Conservation (phyloP, 176 grass and related monocot species). For the Hyparrhenia diplandra region DNA sequence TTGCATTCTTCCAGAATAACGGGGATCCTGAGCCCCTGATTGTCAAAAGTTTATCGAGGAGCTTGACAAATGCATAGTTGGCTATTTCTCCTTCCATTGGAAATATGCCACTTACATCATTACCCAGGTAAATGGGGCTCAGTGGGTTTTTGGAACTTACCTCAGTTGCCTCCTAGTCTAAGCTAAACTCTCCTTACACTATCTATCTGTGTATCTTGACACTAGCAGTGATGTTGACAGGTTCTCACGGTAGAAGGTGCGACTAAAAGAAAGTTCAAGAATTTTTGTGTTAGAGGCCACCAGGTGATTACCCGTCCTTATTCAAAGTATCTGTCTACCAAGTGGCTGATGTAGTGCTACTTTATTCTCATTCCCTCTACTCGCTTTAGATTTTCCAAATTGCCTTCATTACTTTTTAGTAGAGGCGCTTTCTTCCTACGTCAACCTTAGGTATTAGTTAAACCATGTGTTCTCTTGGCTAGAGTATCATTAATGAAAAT, state of each 20-base stretch:
- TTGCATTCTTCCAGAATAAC: conserved; percentile 60
- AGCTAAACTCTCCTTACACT: neutral
- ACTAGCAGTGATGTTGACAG: conserved; percentile 38
- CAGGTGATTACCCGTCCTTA: conserved; percentile 36
- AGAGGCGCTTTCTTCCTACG: neutral
- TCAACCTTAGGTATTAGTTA: neutral
- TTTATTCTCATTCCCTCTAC: neutral
- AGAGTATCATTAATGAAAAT: neutral
- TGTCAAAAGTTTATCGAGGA: conserved; percentile 76
- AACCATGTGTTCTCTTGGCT: conserved; percentile 14
- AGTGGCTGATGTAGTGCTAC: neutral
- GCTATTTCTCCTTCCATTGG: conserved; percentile 96
- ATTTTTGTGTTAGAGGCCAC: conserved; percentile 87
- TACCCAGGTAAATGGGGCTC: conserved; percentile 47
- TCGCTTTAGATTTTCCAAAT: neutral
- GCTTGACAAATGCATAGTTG: conserved; percentile 80
- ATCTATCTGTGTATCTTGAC: conserved; percentile 33
- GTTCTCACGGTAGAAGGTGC: conserved; percentile 57
- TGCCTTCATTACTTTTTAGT: neutral
- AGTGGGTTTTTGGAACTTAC: neutral
- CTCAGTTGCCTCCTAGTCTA: neutral
- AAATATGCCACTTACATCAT: conserved; percentile 65
- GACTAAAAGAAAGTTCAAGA: conserved; percentile 70
- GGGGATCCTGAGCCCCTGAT: conserved; percentile 39
- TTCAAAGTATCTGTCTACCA: neutral